phyloP scores from a whole-genome alignment of 2,329 filamentous ascomycete genomes.

The Rasamsonia emersonii region DNA sequence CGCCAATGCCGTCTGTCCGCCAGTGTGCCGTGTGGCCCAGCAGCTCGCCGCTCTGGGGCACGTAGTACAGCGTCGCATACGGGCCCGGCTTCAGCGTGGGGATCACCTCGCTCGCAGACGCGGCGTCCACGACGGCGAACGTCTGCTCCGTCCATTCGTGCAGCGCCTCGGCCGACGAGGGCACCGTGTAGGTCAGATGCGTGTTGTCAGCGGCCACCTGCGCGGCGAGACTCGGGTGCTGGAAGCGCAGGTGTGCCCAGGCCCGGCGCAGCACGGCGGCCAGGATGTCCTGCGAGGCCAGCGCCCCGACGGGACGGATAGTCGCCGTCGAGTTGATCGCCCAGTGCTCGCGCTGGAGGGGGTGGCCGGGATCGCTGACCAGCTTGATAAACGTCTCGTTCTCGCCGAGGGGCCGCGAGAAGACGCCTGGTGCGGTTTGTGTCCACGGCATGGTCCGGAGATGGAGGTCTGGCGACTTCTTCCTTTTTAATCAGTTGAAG shows the following conservation, averaged over 20 bases:
- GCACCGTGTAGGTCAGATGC: conserved; percentile 8
- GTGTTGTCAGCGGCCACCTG: conserved; percentile 4
- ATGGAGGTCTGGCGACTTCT: no score
- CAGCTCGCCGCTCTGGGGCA: conserved; percentile 4
- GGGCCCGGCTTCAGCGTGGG: conserved; percentile 5
- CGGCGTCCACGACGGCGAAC: conserved; percentile 7
- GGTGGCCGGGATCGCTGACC: conserved; percentile 17
- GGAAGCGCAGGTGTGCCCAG: conserved; percentile 13
- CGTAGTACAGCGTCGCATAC: conserved; percentile 10
- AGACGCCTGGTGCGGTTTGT: no score
- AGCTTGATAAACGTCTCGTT: conserved; percentile 23
- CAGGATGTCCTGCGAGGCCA: conserved; percentile 2
- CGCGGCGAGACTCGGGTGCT: conserved; percentile 13
- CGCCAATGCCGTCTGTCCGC: conserved; percentile 8
- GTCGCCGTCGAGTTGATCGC: conserved; percentile 17
- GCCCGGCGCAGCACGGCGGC: conserved; percentile 3
- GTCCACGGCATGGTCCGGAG: no score
- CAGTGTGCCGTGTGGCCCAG: conserved; percentile 6
- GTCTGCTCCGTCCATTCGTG: conserved; percentile 10
- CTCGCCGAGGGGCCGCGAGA: no score
- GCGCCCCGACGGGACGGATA: conserved; percentile 8
- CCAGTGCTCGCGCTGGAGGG: conserved; percentile 25
- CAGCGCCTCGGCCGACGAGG: conserved; percentile 3
- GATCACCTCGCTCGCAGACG: conserved; percentile 8
- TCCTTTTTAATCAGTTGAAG: no score